Conservation (phyloP, 2,329 filamentous ascomycete species). For the Boeremia lycopersici region DNA sequence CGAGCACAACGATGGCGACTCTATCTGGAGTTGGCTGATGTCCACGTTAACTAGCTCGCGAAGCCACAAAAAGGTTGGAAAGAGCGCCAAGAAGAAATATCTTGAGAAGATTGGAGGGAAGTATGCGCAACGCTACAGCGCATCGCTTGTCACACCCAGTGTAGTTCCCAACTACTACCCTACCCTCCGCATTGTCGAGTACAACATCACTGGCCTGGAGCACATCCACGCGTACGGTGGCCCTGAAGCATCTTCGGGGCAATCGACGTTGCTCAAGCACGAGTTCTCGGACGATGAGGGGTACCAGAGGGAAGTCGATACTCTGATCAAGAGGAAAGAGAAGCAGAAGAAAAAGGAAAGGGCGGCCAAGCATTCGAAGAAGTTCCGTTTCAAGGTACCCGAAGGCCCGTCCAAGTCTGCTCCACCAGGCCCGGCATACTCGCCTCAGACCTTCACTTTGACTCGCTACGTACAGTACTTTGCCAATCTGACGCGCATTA, state of each 20-base stretch:
- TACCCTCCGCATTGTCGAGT: conserved; percentile 86
- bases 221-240: conserved; percentile 35
- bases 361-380: conserved; percentile 34
- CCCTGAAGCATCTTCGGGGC: conserved; percentile 2
- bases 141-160: conserved; percentile 82
- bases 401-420: conserved; percentile 72
- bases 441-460: conserved; percentile 78
- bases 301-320: conserved; percentile 50
- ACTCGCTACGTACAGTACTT: conserved; percentile 88
- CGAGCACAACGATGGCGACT: conserved; percentile 26
- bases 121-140: conserved; percentile 83
- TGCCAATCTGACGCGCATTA: conserved; percentile 89
- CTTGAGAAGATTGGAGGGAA: conserved; percentile 75
- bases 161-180: conserved; percentile 93
- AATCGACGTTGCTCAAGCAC: conserved; percentile 14
- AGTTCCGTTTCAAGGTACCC: conserved; percentile 62
- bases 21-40: conserved; percentile 29
- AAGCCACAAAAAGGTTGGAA: conserved; percentile 29
- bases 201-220: conserved; percentile 84
- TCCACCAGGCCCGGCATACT: conserved; percentile 88
- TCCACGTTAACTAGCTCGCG: conserved; percentile 15
- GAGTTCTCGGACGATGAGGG: conserved; percentile 34
- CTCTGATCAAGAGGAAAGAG: conserved; percentile 52
- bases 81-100: conserved; percentile 61
- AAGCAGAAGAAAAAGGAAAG: conserved; percentile 56